A percentile compares a stretch with the other conserved stretches of the same genome.
These are phyloP conservation scores for Pisolithus microcarpus DNA, from an alignment of 768 basidiomycete species.

Conservation along the genomic window DNA sequence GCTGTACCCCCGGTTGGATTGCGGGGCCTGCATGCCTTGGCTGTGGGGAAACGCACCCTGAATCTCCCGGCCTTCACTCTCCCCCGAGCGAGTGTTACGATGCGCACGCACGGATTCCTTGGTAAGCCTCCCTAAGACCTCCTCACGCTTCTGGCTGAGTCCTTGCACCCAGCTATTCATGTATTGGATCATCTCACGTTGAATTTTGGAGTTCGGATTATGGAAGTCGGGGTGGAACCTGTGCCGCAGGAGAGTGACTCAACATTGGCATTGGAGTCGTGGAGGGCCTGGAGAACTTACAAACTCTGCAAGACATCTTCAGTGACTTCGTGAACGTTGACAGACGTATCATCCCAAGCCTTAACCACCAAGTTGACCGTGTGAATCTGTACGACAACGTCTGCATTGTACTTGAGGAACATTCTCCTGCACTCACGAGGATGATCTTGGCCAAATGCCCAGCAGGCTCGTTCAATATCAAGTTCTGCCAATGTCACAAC, in stretches of 20 bases:
- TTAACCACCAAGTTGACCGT: constrained; percentile 62
- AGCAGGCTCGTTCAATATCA: constrained; percentile 79
- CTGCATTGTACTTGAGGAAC: background rate
- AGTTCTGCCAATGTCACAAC: constrained; percentile 38
- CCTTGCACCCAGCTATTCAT: constrained; percentile 56
- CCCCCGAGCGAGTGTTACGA: constrained; percentile 58
- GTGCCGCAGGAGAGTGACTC: background rate
- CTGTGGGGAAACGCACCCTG: constrained; percentile 43
- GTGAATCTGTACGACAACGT: constrained; percentile 36
- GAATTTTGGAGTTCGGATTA: constrained; percentile 52
- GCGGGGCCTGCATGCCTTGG: constrained; percentile 44
- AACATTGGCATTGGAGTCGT: constrained; percentile 28
- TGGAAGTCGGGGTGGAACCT: constrained; percentile 87
- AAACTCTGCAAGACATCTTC: constrained; percentile 64
- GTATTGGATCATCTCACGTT: constrained; percentile 68
- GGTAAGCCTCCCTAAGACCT: constrained; percentile 48
- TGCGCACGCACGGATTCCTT: constrained; percentile 67
- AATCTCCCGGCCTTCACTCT: constrained; percentile 40
- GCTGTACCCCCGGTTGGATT: constrained; percentile 39
- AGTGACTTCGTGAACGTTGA: constrained; percentile 48
- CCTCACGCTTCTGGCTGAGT: constrained; percentile 41
- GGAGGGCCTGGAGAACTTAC: constrained; percentile 47
- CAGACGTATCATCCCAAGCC: constrained; percentile 71
- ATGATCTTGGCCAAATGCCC: constrained; percentile 66
- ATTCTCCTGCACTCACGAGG: constrained; percentile 37